These are phyloP conservation scores for Diatrype stigma DNA, from an alignment of 2,329 filamentous ascomycete genomes.

Conservation along the genomic window DNA sequence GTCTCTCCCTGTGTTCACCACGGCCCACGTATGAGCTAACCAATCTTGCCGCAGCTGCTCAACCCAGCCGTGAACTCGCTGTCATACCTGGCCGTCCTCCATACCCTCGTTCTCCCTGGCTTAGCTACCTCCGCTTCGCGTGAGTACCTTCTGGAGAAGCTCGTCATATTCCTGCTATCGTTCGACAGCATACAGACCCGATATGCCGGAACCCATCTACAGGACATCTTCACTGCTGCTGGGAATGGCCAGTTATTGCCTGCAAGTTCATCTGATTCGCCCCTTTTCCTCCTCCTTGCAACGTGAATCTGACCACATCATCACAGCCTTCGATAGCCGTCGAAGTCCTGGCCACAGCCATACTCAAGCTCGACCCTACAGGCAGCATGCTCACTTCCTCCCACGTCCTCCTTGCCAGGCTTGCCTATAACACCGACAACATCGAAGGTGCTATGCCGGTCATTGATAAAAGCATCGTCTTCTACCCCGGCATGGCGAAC, in stretches of 20 bases:
- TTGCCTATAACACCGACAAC: slow-evolving; percentile 53
- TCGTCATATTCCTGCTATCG: slow-evolving; percentile 40
- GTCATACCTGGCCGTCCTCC: slow-evolving; percentile 46
- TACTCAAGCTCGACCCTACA: slow-evolving; percentile 63
- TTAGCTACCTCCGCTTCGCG: slow-evolving; percentile 21
- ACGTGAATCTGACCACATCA: slow-evolving; percentile 1
- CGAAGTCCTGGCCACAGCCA: slow-evolving; percentile 44
- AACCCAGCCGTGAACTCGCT: slow-evolving; percentile 47
- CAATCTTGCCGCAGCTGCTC: slow-evolving; percentile 32
- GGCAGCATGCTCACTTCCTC: slow-evolving; percentile 62
- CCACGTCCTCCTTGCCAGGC: slow-evolving; percentile 54
- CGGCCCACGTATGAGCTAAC: slow-evolving; percentile 12
- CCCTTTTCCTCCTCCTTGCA: neutral
- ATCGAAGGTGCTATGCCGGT: slow-evolving; percentile 55
- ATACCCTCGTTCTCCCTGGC: slow-evolving; percentile 32
- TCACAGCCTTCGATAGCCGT: slow-evolving; percentile 43
- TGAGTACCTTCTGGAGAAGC: slow-evolving; percentile 34
- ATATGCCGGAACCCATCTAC: slow-evolving; percentile 42
- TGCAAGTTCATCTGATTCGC: slow-evolving; percentile 12
- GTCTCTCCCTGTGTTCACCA: neutral
- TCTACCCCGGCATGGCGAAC: slow-evolving; percentile 50
- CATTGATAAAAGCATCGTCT: slow-evolving; percentile 62
- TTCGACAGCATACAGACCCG: slow-evolving; percentile 51
- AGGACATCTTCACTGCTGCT: slow-evolving; percentile 39
- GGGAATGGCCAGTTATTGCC: slow-evolving; percentile 32